Base-by-base conservation (phyloP, 192 early-diverging fungal species). In the Entrophospora sp. region DNA sequence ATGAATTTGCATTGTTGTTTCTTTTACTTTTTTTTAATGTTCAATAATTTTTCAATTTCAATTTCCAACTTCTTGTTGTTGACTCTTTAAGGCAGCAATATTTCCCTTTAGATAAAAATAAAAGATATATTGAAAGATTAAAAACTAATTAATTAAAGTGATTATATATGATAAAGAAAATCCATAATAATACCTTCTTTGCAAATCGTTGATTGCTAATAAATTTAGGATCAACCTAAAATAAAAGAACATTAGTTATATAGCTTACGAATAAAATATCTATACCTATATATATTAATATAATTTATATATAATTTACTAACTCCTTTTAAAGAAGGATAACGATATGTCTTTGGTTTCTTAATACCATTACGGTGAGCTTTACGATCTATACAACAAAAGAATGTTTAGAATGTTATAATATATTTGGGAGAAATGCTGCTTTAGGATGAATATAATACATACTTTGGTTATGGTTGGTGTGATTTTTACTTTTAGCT, bases 281-380 rank as follows among this genome's bases (percentile, higher is more conserved):
- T n/a, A n/a, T n/a, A n/a, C n/a, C n/a, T n/a, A n/a, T n/a, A n/a
- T n/a, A n/a, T 1, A 36, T 6, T 13, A 45, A n/a, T 45, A n/a
- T 5, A 56, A 35, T 3, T 4, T 35, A 56, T 34, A 7, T n/a
- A 18, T n/a, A 45, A 45, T 45, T 20, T 89, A 96, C 95, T 85
- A 97, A 92, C 94, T 73, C 95, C 94, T 85, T 91, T 92, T 63
- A 90, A 87, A 61, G 95, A 95, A 72, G 89, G 87, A 77, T 93
- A 83, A 66, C 87, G 84, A 83, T 94, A 75, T 45, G 79, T 75
- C 85, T 91, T 89, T 51, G 92, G 89, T 89, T 96, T 96, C 86
- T 94, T 96, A 84, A 99, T 95, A 83, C 97, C 97, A 84, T 98
- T 98, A 75, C 95, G 92, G 91, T 99, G 97, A 84, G 94, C 95